A percentile compares a stretch with the other conserved stretches of the same genome.
Conservation (phyloP, 2,329 filamentous ascomycete genomes). For the Paracoccidioides brasiliensis region DNA sequence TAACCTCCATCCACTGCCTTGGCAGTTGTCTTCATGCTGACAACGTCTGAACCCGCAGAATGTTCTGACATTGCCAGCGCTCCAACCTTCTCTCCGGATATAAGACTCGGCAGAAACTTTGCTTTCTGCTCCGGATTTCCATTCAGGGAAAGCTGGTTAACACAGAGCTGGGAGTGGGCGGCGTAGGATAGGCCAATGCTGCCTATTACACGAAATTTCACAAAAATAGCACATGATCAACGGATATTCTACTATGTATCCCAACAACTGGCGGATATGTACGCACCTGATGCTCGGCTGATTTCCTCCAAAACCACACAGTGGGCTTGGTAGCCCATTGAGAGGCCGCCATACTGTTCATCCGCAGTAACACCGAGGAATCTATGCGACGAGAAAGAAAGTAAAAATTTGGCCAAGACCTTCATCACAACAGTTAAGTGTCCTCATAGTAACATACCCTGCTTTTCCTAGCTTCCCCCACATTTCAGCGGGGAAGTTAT, state of each 20-base stretch:
- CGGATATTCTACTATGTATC: background rate
- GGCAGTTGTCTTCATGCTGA: conserved; percentile 84
- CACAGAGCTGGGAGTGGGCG: conserved; percentile 88
- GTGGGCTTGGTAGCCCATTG: conserved; percentile 92
- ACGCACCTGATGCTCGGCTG: conserved; percentile 60
- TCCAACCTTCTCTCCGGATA: conserved; percentile 69
- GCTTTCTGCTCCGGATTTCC: conserved; percentile 66
- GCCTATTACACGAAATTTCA: conserved; percentile 15
- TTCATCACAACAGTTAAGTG: background rate
- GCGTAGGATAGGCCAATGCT: conserved; percentile 80
- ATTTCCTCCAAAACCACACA: conserved; percentile 93
- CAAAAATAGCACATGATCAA: background rate
- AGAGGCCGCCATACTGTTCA: conserved; percentile 78
- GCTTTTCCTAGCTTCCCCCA: conserved; percentile 90
- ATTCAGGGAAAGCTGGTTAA: conserved; percentile 92
- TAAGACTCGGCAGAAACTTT: conserved; percentile 64
- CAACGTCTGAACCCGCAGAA: conserved; percentile 81
- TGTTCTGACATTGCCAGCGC: conserved; percentile 93
- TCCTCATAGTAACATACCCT: conserved; percentile 32
- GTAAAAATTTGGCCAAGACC: background rate
- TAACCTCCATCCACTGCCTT: conserved; percentile 73
- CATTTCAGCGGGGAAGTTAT: conserved; percentile 81
- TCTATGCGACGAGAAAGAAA: conserved; percentile 23
- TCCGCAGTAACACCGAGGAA: conserved; percentile 89
- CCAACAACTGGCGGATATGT: conserved; percentile 8